Conservation (phyloP, 2,329 filamentous ascomycete species). For the Arachnomyces sp. region DNA sequence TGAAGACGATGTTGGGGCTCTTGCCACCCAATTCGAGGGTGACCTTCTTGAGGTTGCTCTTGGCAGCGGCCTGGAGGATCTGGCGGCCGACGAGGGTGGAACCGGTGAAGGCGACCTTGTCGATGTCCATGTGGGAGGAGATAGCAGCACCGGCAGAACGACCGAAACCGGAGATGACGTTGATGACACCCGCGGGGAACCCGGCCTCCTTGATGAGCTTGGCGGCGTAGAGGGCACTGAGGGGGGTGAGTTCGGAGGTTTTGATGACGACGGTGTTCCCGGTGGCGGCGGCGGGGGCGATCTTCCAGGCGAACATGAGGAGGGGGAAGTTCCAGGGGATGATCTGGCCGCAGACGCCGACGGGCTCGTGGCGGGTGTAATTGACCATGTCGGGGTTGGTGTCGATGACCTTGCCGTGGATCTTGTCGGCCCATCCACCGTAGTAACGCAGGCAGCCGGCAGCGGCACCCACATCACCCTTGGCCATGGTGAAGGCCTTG, state of each 20-base stretch:
- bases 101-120: slow-evolving; percentile 58
- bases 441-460: slow-evolving; percentile 75
- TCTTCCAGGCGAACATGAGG: slow-evolving; percentile 80
- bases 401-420: slow-evolving; percentile 78
- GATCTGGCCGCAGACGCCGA: slow-evolving; percentile 78
- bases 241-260: slow-evolving; percentile 58
- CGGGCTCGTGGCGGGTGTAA: slow-evolving; percentile 73
- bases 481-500: slow-evolving; percentile 40
- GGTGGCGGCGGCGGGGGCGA: slow-evolving; percentile 59
- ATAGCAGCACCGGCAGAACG: slow-evolving; percentile 65
- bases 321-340: slow-evolving; percentile 88
- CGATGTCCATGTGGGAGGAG: slow-evolving; percentile 54
- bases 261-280: slow-evolving; percentile 59
- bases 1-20: slow-evolving; percentile 54
- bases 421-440: slow-evolving; percentile 91
- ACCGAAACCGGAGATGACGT: slow-evolving; percentile 65
- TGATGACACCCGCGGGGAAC: slow-evolving; percentile 55
- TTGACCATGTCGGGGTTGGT: slow-evolving; percentile 70
- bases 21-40: slow-evolving; percentile 60
- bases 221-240: slow-evolving; percentile 54
- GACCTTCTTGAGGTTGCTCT: slow-evolving; percentile 58
- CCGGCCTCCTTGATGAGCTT: slow-evolving; percentile 52
- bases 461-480: slow-evolving; percentile 63
- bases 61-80: slow-evolving; percentile 54
- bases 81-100: slow-evolving; percentile 53